Evolutionary conservation across 2,329 filamentous ascomycete species (phyloP).

Genomic region (Fusarium sp.): DNA sequence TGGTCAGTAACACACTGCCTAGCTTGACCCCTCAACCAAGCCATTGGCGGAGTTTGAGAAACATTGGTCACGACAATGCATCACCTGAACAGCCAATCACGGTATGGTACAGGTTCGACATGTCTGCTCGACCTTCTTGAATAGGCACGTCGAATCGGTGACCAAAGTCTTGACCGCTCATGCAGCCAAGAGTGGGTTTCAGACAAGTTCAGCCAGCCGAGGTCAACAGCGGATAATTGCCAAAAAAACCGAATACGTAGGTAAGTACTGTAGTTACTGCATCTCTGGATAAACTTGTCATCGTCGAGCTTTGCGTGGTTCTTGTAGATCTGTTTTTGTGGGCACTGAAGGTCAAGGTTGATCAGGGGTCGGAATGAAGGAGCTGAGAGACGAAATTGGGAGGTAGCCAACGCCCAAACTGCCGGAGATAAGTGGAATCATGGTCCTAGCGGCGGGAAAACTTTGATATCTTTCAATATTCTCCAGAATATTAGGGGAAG

Average conservation of each 20-base stretch:
- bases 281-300: slow-evolving; percentile 7
- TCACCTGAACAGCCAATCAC: slow-evolving; percentile 3
- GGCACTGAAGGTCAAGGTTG: neutral
- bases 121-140: slow-evolving; percentile 24
- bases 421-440: neutral
- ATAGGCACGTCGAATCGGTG: slow-evolving; percentile 26
- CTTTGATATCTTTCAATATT: neutral
- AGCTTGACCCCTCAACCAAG: slow-evolving; percentile 3
- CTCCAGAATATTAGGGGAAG: neutral
- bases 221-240: neutral
- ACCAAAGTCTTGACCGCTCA: slow-evolving; percentile 26
- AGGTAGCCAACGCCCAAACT: slow-evolving; percentile 27
- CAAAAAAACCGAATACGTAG: neutral
- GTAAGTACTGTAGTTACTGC: neutral
- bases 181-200: slow-evolving; percentile 29
- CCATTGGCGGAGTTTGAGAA: neutral
- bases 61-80: neutral
- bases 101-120: neutral
- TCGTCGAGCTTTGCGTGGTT: neutral
- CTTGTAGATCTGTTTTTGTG: slow-evolving; percentile 14
- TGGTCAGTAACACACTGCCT: neutral
- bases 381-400: slow-evolving; percentile 28
- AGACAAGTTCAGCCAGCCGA: slow-evolving; percentile 17
- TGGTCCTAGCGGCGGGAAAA: slow-evolving; percentile 7
- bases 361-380: slow-evolving; percentile 21